Percentiles rank a stretch among this genome's conserved stretches.
Evolutionary conservation across 75 land plant species (phyloP).

Genomic region (Ceratopteris richardii): DNA sequence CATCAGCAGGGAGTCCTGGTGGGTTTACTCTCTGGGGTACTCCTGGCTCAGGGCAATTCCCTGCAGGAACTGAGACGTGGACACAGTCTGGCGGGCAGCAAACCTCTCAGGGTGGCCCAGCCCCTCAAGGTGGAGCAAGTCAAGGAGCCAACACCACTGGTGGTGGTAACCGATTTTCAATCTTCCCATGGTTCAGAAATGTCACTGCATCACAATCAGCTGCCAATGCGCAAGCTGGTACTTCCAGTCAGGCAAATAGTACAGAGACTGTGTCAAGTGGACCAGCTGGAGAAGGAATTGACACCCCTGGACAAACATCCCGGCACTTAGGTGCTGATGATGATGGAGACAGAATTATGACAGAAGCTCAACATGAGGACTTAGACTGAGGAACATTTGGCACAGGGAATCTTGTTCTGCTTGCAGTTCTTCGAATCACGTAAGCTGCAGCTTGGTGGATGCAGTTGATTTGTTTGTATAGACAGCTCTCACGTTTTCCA

Average conservation of each 20-base stretch:
- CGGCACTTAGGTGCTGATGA: slow-evolving; percentile 1
- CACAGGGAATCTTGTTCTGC: no score
- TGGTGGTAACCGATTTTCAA: background rate
- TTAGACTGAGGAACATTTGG: no score
- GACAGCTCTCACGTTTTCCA: no score
- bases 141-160: background rate
- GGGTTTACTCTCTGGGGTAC: slow-evolving; percentile 27
- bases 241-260: slow-evolving; percentile 11
- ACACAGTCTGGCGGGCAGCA: background rate
- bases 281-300: slow-evolving; percentile 7
- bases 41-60: background rate
- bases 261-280: slow-evolving; percentile 18
- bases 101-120: background rate
- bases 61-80: background rate
- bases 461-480: no score
- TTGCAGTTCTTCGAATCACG: no score
- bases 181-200: slow-evolving; percentile 6
- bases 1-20: slow-evolving; percentile 4
- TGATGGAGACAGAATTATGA: slow-evolving; percentile 7
- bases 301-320: slow-evolving; percentile 6
- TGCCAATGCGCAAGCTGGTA: slow-evolving; percentile 12
- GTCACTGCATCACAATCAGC: slow-evolving; percentile 1
- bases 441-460: no score
- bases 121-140: slow-evolving; percentile 1
- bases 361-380: no score